Conservation (phyloP, 495 filamentous ascomycete species). For the Bacidia gigantensis region DNA sequence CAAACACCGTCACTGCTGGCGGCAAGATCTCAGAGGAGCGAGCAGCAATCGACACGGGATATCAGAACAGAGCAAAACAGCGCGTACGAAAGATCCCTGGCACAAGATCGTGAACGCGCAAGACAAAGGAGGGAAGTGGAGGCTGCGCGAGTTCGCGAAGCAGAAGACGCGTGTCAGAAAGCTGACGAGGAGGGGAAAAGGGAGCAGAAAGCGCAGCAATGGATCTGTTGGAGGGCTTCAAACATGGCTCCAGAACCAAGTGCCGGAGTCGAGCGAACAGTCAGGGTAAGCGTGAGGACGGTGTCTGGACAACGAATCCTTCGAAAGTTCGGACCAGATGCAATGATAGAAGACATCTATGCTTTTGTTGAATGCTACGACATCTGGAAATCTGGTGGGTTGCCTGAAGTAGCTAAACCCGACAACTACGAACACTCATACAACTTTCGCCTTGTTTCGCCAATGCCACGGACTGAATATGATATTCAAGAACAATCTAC, state of each 20-base stretch:
- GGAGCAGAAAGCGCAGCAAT: conserved; percentile 47
- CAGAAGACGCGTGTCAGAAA: conserved; percentile 46
- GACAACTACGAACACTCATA: conserved; percentile 64
- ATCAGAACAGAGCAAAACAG: conserved; percentile 74
- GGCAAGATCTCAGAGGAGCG: conserved; percentile 52
- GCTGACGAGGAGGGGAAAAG: conserved; percentile 47
- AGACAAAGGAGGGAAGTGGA: conserved; percentile 60
- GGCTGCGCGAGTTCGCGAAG: conserved; percentile 47
- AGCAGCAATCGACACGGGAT: conserved; percentile 62
- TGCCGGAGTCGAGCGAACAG: conserved; percentile 46
- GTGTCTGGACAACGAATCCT: conserved; percentile 58
- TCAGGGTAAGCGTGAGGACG: conserved; percentile 73
- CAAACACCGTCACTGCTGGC: conserved; percentile 55
- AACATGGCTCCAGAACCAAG: conserved; percentile 55
- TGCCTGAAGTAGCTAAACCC: conserved; percentile 35
- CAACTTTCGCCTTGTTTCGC: conserved; percentile 63
- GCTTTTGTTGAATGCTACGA: conserved; percentile 93
- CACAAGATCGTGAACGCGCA: conserved; percentile 71
- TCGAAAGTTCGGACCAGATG: conserved; percentile 50
- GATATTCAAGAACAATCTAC: conserved; percentile 48
- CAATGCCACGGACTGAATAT: conserved; percentile 69
- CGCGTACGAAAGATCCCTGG: conserved; percentile 83
- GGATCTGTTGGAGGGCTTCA: conserved; percentile 68
- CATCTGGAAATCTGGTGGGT: conserved; percentile 31
- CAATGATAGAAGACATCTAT: conserved; percentile 76